These are phyloP conservation scores for Alternaria sp. DNA, from an alignment of 2,329 filamentous ascomycete genomes.

Conservation along the genomic window DNA sequence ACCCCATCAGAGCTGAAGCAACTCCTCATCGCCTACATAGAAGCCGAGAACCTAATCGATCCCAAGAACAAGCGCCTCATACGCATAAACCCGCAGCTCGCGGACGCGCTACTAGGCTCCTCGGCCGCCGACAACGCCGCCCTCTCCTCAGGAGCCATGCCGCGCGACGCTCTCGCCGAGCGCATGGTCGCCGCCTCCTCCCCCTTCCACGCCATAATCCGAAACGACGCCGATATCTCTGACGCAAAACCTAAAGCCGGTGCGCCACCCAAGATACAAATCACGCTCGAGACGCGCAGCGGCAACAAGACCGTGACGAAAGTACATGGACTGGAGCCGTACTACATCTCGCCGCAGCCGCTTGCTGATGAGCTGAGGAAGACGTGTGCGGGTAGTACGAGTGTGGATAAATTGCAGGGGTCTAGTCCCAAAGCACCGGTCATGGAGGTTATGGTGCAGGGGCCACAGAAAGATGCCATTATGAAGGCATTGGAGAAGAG, in stretches of 20 bases:
- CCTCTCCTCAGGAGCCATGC: constrained; percentile 63
- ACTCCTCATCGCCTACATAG: constrained; percentile 64
- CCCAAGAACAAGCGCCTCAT: constrained; percentile 66
- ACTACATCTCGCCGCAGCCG: constrained; percentile 64
- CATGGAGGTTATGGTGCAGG: constrained; percentile 72
- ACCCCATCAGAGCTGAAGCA: constrained; percentile 65
- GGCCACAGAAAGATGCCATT: constrained; percentile 67
- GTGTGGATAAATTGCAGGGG: constrained; percentile 66
- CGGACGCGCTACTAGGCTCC: constrained; percentile 64
- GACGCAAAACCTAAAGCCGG: constrained; percentile 66
- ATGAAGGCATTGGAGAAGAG: constrained; percentile 65
- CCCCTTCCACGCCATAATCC: constrained; percentile 64
- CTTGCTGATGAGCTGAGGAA: constrained; percentile 71
- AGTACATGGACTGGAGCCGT: constrained; percentile 66
- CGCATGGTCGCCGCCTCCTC: constrained; percentile 63
- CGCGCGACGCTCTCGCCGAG: constrained; percentile 66
- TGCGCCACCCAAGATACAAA: constrained; percentile 63
- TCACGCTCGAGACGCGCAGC: constrained; percentile 68
- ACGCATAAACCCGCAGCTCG: constrained; percentile 66
- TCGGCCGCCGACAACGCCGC: constrained; percentile 62
- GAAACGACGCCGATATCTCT: constrained; percentile 50
- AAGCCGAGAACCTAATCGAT: constrained; percentile 63
- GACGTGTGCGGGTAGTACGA: constrained; percentile 71
- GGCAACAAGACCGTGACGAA: constrained; percentile 71
- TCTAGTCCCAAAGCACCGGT: constrained; percentile 66